phyloP scores from a whole-genome alignment of 192 early-diverging fungal species.

The Entomortierella lignicola region DNA sequence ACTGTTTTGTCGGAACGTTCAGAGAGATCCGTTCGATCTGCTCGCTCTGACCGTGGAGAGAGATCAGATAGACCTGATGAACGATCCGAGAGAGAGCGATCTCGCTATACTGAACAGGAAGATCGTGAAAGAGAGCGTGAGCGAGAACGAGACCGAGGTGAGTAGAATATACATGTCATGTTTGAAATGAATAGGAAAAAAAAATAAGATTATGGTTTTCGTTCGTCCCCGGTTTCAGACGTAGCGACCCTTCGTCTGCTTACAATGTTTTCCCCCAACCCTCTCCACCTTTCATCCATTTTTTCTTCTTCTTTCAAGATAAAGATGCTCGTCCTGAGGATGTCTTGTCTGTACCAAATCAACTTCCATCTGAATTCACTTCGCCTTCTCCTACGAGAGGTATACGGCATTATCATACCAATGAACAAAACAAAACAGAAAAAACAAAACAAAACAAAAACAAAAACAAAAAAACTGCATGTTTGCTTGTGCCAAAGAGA shows the following conservation, averaged over 20 bases:
- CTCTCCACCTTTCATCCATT: too few species aligned
- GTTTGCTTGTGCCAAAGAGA: too few species aligned
- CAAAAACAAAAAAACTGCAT: too few species aligned
- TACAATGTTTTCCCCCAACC: slow-evolving; percentile 48
- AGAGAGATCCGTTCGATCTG: slow-evolving; percentile 40
- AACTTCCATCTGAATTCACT: slow-evolving; percentile 21
- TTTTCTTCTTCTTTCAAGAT: too few species aligned
- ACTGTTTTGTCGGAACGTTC: slow-evolving; percentile 46
- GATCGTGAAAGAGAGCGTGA: slow-evolving; percentile 31
- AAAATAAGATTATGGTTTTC: slow-evolving; percentile 6
- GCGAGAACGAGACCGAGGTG: slow-evolving; percentile 8
- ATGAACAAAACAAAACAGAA: too few species aligned
- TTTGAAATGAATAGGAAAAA: slow-evolving; percentile 1
- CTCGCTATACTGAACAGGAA: slow-evolving; percentile 26
- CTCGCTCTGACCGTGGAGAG: slow-evolving; percentile 14
- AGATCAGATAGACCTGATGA: slow-evolving; percentile 7
- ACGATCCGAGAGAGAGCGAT: slow-evolving; percentile 36
- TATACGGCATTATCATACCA: too few species aligned
- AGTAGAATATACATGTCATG: background rate
- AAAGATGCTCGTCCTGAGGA: slow-evolving; percentile 28
- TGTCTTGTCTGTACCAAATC: slow-evolving; percentile 14
- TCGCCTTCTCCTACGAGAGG: slow-evolving; percentile 35
- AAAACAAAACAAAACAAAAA: too few species aligned
- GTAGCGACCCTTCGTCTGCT: slow-evolving; percentile 22
- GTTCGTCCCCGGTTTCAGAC: slow-evolving; percentile 7